Evolutionary conservation across 805 yeast species (phyloP).

Genomic region (Barnettozyma californica): DNA sequence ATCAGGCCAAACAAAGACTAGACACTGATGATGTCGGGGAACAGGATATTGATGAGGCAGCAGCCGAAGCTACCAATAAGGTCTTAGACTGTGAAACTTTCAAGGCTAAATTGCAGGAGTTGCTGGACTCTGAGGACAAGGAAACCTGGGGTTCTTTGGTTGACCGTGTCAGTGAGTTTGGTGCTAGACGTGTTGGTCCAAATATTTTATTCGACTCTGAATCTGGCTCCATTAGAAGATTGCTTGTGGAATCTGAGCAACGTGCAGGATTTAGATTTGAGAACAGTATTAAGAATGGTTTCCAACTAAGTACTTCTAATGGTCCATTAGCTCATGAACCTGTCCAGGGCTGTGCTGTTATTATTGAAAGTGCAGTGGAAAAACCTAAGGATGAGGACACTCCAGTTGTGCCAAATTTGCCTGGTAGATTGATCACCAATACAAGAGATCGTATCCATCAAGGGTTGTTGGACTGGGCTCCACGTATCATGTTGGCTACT

Average conservation of each 20-base stretch:
- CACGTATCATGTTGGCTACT: conserved; percentile 87
- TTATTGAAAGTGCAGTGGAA: conserved; percentile 37
- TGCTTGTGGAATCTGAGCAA: conserved; percentile 20
- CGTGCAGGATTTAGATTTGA: conserved; percentile 37
- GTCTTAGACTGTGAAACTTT: conserved; percentile 27
- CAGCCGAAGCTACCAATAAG: conserved; percentile 16
- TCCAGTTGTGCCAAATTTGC: conserved; percentile 37
- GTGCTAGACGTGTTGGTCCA: conserved; percentile 72
- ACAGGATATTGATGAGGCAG: conserved; percentile 16
- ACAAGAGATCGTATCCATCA: conserved; percentile 70
- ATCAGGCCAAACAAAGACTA: conserved; percentile 10
- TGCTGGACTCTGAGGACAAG: conserved; percentile 25
- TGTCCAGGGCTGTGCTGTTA: conserved; percentile 67
- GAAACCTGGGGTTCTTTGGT: conserved; percentile 28
- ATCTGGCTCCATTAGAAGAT: conserved; percentile 29
- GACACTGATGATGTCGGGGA: conserved; percentile 19
- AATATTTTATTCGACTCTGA: conserved; percentile 62
- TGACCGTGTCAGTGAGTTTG: conserved; percentile 56
- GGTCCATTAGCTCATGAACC: conserved; percentile 92
- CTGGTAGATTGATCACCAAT: conserved; percentile 70
- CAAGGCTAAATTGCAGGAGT: conserved; percentile 27
- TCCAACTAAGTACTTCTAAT: conserved; percentile 71
- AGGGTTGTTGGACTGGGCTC: conserved; percentile 74
- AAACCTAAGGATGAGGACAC: conserved; percentile 24
- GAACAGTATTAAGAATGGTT: conserved; percentile 72